These are phyloP conservation scores for Trypanosoma rangeli DNA, from an alignment of 208 protist genomes.

Conservation along the genomic window DNA sequence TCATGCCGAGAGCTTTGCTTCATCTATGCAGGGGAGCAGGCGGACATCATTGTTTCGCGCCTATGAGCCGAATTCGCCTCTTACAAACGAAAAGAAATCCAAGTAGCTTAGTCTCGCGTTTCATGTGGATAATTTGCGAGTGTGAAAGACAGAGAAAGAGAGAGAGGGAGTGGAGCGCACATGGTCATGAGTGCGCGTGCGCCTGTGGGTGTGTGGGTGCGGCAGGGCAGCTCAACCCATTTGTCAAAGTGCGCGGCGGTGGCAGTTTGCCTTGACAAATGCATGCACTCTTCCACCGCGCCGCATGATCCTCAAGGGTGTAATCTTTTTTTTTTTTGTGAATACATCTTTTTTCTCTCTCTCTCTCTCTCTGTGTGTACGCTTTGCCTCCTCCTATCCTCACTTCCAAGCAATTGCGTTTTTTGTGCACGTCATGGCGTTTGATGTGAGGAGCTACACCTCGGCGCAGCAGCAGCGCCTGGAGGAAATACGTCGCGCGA, in stretches of 20 bases:
- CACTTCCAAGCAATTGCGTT: too few relatives aligned
- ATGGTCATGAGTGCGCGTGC: too few relatives aligned
- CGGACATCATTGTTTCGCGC: constrained; percentile 8
- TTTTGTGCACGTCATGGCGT: constrained; percentile 11
- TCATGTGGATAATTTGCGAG: too few relatives aligned
- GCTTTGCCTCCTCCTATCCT: constrained; percentile 9
- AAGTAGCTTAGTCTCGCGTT: too few relatives aligned
- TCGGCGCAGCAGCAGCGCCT: constrained; percentile 18
- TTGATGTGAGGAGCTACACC: constrained; percentile 11
- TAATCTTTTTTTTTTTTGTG: too few relatives aligned
- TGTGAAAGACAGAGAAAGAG: neutral
- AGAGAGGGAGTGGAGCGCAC: neutral
- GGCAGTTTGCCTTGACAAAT: too few relatives aligned
- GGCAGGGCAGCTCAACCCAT: too few relatives aligned
- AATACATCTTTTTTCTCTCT: constrained; percentile 28
- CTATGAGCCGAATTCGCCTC: neutral
- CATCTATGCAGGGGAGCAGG: neutral
- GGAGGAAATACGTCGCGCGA: constrained; percentile 23
- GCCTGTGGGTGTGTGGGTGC: too few relatives aligned
- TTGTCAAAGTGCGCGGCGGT: too few relatives aligned
- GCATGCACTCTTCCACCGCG: too few relatives aligned
- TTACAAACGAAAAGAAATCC: constrained; percentile 13
- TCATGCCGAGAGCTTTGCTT: neutral
- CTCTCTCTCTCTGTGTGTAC: constrained; percentile 13
- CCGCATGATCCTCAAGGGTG: too few relatives aligned